Conservation (phyloP, 2,329 filamentous ascomycete genomes). For the Diaporthe sp. region DNA sequence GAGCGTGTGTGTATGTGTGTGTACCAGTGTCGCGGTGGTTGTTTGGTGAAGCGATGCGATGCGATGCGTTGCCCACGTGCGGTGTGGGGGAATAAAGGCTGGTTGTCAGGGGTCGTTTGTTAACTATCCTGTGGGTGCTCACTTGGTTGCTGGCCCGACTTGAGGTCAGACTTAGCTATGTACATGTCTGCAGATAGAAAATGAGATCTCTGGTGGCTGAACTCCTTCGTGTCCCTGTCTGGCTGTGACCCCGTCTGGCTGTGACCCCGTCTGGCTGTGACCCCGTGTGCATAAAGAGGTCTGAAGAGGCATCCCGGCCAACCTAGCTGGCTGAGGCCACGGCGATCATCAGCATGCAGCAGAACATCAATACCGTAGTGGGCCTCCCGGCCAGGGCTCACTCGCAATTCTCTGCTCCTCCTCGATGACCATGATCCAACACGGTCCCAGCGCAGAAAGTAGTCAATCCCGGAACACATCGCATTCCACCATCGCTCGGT, state of each 20-base stretch:
- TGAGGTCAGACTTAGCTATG: neutral
- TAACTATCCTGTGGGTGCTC: neutral
- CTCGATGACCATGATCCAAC: neutral
- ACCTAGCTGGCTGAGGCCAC: neutral
- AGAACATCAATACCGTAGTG: too few species aligned
- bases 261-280: neutral
- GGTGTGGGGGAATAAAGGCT: conserved; percentile 30
- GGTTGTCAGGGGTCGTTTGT: conserved; percentile 3
- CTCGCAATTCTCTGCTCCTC: neutral
- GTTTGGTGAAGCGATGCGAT: neutral
- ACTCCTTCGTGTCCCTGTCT: neutral
- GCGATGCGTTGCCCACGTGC: conserved; percentile 9
- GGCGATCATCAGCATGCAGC: neutral
- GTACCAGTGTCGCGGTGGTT: neutral
- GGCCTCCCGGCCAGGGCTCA: too few species aligned
- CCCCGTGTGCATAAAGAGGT: neutral
- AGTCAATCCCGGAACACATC: neutral
- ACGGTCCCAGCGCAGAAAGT: neutral
- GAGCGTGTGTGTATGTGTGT: conserved; percentile 24
- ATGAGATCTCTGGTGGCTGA: conserved; percentile 27
- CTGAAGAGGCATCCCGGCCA: neutral
- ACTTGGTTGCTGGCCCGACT: neutral
- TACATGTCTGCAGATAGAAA: conserved; percentile 22
- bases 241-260: neutral
- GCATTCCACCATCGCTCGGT: neutral